Evolutionary conservation across 2,329 filamentous ascomycete species (phyloP).

Genomic region (Monosporascus sp.): DNA sequence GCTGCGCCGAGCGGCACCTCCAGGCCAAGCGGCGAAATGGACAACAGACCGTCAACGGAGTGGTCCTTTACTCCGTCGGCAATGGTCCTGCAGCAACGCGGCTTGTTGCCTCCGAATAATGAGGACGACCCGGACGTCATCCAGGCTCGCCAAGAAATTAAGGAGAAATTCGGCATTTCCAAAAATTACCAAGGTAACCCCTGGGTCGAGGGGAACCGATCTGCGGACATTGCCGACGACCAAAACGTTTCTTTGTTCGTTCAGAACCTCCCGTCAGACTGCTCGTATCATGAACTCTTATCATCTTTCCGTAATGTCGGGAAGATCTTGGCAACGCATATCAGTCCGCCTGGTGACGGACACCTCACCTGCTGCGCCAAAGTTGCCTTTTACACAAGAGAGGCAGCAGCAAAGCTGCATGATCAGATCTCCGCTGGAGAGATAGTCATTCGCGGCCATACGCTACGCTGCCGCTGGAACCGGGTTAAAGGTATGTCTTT

Average conservation of each 20-base stretch:
- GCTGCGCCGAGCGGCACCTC: too few relatives aligned
- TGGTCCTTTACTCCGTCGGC: neutral
- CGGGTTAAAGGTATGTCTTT: neutral
- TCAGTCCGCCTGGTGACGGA: neutral
- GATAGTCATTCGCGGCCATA: neutral
- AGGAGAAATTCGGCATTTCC: neutral
- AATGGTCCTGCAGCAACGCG: neutral
- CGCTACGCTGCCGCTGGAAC: neutral
- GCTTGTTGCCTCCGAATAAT: neutral
- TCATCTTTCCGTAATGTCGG: neutral
- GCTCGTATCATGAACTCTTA: neutral
- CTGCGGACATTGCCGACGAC: neutral
- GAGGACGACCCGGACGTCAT: neutral
- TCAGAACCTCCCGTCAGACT: neutral
- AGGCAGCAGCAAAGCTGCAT: neutral
- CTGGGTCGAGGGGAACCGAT: neutral
- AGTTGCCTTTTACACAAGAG: neutral
- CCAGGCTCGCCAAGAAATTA: neutral
- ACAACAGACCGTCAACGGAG: too few relatives aligned
- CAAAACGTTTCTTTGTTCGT: neutral
- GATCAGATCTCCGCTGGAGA: neutral
- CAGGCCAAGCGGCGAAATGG: too few relatives aligned
- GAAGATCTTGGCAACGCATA: neutral
- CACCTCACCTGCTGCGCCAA: neutral
- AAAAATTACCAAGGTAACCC: neutral